Base-by-base conservation (phyloP, 1,139 yeast species). In the Yamadazyma sp. region DNA sequence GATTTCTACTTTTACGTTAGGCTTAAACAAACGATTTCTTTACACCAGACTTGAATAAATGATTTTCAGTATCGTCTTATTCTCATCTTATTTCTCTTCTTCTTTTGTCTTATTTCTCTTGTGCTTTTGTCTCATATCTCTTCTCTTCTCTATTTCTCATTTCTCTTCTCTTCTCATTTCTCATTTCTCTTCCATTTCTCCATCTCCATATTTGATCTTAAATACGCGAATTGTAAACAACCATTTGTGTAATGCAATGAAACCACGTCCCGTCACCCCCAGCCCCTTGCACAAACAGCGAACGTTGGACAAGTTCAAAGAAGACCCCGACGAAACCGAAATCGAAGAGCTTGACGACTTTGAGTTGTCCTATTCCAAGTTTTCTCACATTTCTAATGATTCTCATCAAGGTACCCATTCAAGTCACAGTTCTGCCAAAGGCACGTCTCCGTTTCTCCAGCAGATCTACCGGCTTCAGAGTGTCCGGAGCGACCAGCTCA, bases 301-400 rank as follows among this genome's bases (percentile, higher is more conserved):
- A 27, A 27, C 18, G 3, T 15, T 27, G 18, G 29, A 27, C 4
- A 27, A 27, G 11, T 27, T 27, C 14, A 27, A 15, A 27, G 29
- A 27, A 15, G 20, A 15, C 9, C 15, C 29, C n/a, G 29, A 15
- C 12, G 29, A 27, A n/a, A 27, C 3, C 12, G 29, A 27, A n/a
- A 27, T 3, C 20, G 29, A 11, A 7, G 29, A 27, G 6, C 20
- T 27, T 4, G 29, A 27, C 29, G 31, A 29, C 9, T 8, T 29
- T 6, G 64, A 66, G 33, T 49, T 69, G 18, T 64, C 73, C 6
- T 68, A 61, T 44, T 67, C 72, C 35, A 62, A 55, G 45, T 68
- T 67, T 44, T 62, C 73, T 22, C 64, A 57, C 22, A 41, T 56
- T 1, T 57, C 69, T n/a, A 62, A 58, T 3, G 48, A 53, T 2